Evolutionary conservation across 495 filamentous ascomycete genomes (phyloP).

Genomic region (Aspergillus panamensis): DNA sequence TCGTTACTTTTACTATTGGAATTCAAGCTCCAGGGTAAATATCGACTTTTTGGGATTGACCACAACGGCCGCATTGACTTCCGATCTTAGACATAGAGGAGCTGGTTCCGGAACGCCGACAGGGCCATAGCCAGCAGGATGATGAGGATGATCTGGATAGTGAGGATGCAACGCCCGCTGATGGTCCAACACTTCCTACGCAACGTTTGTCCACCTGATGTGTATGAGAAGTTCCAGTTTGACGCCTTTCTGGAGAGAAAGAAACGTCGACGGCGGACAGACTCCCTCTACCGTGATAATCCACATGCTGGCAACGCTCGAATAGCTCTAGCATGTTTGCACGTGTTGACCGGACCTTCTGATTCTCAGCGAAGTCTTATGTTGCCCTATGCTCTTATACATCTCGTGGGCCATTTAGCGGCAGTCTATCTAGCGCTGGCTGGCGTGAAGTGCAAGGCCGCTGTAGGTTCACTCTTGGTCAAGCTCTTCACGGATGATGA

Average conservation of each 20-base stretch:
- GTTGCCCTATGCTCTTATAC: neutral
- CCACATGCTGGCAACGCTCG: neutral
- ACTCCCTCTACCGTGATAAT: neutral
- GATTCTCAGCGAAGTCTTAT: neutral
- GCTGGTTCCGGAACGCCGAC: neutral
- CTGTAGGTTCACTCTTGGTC: neutral
- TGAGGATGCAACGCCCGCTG: neutral
- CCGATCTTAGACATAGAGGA: neutral
- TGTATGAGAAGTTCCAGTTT: neutral
- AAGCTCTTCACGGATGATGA: neutral
- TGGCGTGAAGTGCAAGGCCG: neutral
- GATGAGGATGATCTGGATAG: neutral
- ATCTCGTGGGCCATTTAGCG: neutral
- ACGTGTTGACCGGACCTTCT: neutral
- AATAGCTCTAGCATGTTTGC: neutral
- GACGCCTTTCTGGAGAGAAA: neutral
- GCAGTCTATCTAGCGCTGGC: conserved; percentile 2
- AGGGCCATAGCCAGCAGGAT: neutral
- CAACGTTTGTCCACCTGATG: neutral
- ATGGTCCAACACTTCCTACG: neutral
- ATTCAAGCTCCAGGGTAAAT: conserved; percentile 2
- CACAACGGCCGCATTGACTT: neutral
- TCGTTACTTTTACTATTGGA: neutral
- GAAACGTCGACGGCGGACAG: neutral
- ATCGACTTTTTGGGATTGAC: neutral